Conservation (phyloP, 352 stramenopile genomes). For the Aphanomyces euteiches region DNA sequence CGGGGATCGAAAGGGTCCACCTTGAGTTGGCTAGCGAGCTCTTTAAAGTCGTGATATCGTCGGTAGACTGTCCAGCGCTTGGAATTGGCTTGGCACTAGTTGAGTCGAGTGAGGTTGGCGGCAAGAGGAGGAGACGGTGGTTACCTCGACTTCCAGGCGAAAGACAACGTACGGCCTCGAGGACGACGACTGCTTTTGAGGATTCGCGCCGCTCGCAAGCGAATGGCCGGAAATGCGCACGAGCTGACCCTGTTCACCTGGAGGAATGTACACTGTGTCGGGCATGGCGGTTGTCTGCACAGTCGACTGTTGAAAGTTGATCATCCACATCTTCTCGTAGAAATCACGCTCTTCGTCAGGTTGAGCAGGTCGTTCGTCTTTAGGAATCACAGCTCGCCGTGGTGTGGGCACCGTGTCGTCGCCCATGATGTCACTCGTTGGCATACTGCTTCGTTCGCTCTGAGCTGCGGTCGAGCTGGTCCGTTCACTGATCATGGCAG, state of each 20-base stretch:
- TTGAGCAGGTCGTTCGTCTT: constrained; percentile 67
- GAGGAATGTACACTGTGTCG: constrained; percentile 64
- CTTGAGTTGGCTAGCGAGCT: constrained; percentile 78
- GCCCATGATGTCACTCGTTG: constrained; percentile 46
- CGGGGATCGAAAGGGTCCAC: background rate
- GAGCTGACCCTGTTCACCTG: constrained; percentile 56
- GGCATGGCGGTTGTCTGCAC: constrained; percentile 49
- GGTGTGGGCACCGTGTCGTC: constrained; percentile 32
- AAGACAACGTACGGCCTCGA: constrained; percentile 66
- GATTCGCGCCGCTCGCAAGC: constrained; percentile 57
- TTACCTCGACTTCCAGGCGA: constrained; percentile 64
- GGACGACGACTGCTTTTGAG: constrained; percentile 39
- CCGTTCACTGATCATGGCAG: constrained; percentile 17
- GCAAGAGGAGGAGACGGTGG: background rate
- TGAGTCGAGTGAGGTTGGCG: background rate
- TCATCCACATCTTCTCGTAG: constrained; percentile 73
- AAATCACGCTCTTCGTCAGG: constrained; percentile 73
- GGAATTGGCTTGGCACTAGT: constrained; percentile 69
- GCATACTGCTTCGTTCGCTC: constrained; percentile 34
- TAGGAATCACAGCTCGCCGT: constrained; percentile 43
- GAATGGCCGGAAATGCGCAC: constrained; percentile 81
- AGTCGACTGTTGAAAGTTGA: constrained; percentile 81
- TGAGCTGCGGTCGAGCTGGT: background rate
- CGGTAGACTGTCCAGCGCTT: constrained; percentile 87
- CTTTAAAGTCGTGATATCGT: constrained; percentile 82